Conservation (phyloP, 805 yeast species). For the Metschnikowia lachancei region DNA sequence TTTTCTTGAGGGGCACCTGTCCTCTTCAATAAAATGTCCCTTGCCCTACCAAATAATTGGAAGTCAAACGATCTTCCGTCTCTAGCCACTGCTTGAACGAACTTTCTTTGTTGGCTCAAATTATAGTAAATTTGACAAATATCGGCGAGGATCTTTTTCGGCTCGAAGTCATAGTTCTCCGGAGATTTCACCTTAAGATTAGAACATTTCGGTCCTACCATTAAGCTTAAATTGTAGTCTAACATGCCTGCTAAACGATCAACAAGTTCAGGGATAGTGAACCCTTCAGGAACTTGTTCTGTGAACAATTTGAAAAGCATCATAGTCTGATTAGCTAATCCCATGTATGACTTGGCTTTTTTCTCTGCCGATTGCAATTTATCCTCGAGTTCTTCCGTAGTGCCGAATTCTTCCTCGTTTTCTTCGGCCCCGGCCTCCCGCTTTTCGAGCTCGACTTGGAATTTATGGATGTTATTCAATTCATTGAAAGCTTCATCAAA, state of each 20-base stretch:
- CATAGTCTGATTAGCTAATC: conserved; percentile 79
- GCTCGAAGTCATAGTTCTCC: conserved; percentile 77
- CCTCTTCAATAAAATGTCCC: conserved; percentile 54
- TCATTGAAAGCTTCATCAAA: conserved; percentile 87
- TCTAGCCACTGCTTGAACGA: conserved; percentile 76
- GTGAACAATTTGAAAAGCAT: conserved; percentile 78
- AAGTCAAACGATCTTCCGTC: conserved; percentile 88
- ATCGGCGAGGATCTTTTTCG: conserved; percentile 64
- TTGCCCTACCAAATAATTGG: conserved; percentile 67
- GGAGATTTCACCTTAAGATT: conserved; percentile 84
- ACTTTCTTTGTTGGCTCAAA: conserved; percentile 60
- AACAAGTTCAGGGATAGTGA: conserved; percentile 83
- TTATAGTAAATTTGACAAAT: conserved; percentile 75
- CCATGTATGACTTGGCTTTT: conserved; percentile 78
- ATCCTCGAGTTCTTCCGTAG: conserved; percentile 57
- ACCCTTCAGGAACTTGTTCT: conserved; percentile 79
- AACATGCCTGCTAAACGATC: conserved; percentile 95
- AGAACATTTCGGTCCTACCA: conserved; percentile 93
- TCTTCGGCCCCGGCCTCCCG: conserved; percentile 38
- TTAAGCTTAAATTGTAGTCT: conserved; percentile 84
- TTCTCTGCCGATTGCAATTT: conserved; percentile 64
- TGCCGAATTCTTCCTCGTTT: conserved; percentile 44
- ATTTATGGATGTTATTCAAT: conserved; percentile 70
- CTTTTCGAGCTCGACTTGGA: conserved; percentile 60
- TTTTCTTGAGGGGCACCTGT: conserved; percentile 50